Evolutionary conservation across 1,284 basidiomycete species (phyloP).

Genomic region (Phellinidium pouzarii): DNA sequence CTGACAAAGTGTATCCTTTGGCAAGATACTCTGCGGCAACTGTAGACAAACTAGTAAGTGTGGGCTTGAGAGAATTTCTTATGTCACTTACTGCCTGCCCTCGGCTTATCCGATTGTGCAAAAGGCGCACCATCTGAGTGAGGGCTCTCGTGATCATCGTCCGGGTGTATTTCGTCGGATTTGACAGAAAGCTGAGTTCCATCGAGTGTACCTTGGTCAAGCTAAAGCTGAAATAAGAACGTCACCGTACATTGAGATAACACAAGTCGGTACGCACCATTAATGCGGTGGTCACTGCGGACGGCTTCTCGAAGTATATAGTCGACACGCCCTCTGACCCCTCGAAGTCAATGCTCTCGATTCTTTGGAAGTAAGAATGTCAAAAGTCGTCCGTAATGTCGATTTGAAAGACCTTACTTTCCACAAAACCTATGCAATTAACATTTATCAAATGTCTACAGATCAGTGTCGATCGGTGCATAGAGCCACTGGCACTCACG

Average conservation of each 20-base stretch:
- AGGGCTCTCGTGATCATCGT: slow-evolving; percentile 38
- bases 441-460: not conserved
- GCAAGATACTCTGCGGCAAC: slow-evolving; percentile 90
- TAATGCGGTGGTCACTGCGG: slow-evolving; percentile 73
- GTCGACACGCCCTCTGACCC: slow-evolving; percentile 38
- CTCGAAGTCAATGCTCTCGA: slow-evolving; percentile 53
- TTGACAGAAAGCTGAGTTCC: slow-evolving; percentile 54
- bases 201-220: slow-evolving; percentile 69
- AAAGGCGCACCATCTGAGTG: slow-evolving; percentile 34
- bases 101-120: slow-evolving; percentile 77
- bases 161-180: slow-evolving; percentile 54
- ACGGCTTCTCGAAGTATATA: slow-evolving; percentile 69
- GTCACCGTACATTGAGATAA: not conserved
- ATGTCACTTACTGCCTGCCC: slow-evolving; percentile 60
- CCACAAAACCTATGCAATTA: slow-evolving; percentile 61
- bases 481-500: slow-evolving; percentile 47
- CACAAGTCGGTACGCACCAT: slow-evolving; percentile 42
- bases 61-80: not conserved
- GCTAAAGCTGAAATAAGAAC: slow-evolving; percentile 30
- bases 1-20: slow-evolving; percentile 77
- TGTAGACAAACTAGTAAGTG: slow-evolving; percentile 18
- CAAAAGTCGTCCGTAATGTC: not conserved
- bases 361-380: slow-evolving; percentile 33
- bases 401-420: slow-evolving; percentile 38
- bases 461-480: slow-evolving; percentile 13